Conservation (phyloP, 2,329 filamentous ascomycete species). For the Talaromyces pinophilus region DNA sequence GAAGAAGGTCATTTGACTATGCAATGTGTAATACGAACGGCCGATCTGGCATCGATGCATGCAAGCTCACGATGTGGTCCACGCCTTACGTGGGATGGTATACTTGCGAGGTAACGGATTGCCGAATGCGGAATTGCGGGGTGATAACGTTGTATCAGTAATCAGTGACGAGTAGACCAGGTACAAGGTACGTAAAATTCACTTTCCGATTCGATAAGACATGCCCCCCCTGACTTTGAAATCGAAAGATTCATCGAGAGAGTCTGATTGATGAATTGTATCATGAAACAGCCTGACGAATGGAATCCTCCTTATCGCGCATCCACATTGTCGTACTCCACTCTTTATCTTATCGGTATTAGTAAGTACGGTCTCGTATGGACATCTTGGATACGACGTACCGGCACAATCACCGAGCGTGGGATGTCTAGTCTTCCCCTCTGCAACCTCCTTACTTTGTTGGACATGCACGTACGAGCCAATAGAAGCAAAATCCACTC, state of each 20-base stretch:
- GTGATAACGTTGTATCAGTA: not conserved
- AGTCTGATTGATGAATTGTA: not conserved
- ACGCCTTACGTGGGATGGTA: slow-evolving; percentile 5
- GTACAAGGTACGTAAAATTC: not conserved
- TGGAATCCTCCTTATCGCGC: not conserved
- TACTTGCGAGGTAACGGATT: not conserved
- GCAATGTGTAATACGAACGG: not conserved
- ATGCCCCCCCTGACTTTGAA: not conserved
- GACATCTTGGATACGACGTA: not conserved
- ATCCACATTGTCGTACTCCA: not conserved
- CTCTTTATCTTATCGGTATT: not conserved
- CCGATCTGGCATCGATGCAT: not conserved
- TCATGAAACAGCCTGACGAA: not conserved
- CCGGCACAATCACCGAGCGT: not conserved
- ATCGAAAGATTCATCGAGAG: too few relatives aligned
- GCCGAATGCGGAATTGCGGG: not conserved
- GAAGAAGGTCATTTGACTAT: not conserved
- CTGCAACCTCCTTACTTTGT: slow-evolving; percentile 5
- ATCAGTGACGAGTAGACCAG: not conserved
- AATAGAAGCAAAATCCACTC: not conserved
- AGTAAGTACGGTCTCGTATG: not conserved
- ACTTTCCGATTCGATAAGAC: not conserved
- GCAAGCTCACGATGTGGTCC: not conserved
- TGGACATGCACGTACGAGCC: not conserved
- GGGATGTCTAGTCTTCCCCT: slow-evolving; percentile 3